Evolutionary conservation across 257 asterid genomes (phyloP), one percentile per base, ranked within the genome.

Genomic region (Knoxia roxburghii): DNA sequence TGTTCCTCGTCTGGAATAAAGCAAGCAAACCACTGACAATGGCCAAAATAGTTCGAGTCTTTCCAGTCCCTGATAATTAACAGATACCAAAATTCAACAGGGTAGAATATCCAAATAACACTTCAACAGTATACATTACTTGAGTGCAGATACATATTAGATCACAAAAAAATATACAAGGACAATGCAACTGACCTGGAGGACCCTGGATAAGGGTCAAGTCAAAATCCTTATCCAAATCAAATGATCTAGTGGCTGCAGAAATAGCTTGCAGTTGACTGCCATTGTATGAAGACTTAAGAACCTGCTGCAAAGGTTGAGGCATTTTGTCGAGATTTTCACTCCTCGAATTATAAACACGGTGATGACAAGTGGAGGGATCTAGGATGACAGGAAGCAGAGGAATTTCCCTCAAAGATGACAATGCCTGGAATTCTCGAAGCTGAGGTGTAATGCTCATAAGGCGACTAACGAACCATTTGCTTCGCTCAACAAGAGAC

Each of bases 361-460:
- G 76, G 75, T 79, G 51, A 62, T 76, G 77, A 77, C 81, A 81
- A 78, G 72, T 76, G 59, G 72, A 72, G 33, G 99, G 99, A 69
- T 88, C 86, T 84, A 94, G 82, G 82, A 94, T 90, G 75, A 84
- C 77, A 49, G 96, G 90, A 68, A 88, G 89, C 82, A 94, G 68
- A 76, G 99, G 97, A 73, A 90, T 94, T 75, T 87, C 96, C 73
- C 70, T 81, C 69, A 94, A 80, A 62, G 96, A 84, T 61, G 99
- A 88, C 82, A 94, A 75, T 76, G 99, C 99, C 69, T 90, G 99
- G 82, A 94, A 94, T 80, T 94, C 97, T 69, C 99, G 86, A 72
- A 94, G 88, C 77, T 94, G 99, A 75, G 99, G 96, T 67, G 97
- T 90, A 73, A 94, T 86, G 84, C 87, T 90, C 97, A 94, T 86